Evolutionary conservation across 2,329 filamentous ascomycete species (phyloP).

Genomic region (Sphaceloma murrayae): DNA sequence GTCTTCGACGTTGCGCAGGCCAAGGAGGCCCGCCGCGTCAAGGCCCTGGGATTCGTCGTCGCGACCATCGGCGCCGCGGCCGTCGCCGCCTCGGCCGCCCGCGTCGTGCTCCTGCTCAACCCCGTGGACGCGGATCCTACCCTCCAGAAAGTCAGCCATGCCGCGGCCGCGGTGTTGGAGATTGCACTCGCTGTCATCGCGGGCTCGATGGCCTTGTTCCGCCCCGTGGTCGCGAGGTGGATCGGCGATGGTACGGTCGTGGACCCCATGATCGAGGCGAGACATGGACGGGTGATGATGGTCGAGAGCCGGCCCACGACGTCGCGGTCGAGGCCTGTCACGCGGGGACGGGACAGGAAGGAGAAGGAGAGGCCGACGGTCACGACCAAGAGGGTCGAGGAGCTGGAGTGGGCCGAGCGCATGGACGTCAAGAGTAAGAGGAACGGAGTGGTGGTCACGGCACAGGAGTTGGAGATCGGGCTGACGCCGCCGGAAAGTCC

Average conservation of each 20-base stretch:
- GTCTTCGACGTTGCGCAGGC: constrained; percentile 7
- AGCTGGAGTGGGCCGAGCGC: neutral
- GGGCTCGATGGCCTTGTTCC: neutral
- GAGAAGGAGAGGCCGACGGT: neutral
- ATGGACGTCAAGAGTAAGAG: neutral
- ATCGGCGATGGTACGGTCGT: neutral
- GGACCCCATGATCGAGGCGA: neutral
- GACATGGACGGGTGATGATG: neutral
- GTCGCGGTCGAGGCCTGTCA: too few relatives aligned
- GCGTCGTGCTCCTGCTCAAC: neutral
- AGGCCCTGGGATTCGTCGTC: neutral
- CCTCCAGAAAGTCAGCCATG: neutral
- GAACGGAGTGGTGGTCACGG: neutral
- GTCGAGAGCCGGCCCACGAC: too few relatives aligned
- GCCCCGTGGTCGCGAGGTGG: neutral
- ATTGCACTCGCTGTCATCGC: constrained; percentile 2
- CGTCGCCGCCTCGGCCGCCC: neutral
- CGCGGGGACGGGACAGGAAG: neutral
- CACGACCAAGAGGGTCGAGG: neutral
- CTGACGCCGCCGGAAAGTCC: constrained; percentile 4
- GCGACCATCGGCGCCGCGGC: neutral
- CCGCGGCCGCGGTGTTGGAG: neutral
- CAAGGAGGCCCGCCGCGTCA: neutral
- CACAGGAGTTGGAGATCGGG: constrained; percentile 5
- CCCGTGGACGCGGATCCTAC: neutral